phyloP scores from a whole-genome alignment of 1,284 basidiomycete genomes.

The Apiotrichum brassicae region DNA sequence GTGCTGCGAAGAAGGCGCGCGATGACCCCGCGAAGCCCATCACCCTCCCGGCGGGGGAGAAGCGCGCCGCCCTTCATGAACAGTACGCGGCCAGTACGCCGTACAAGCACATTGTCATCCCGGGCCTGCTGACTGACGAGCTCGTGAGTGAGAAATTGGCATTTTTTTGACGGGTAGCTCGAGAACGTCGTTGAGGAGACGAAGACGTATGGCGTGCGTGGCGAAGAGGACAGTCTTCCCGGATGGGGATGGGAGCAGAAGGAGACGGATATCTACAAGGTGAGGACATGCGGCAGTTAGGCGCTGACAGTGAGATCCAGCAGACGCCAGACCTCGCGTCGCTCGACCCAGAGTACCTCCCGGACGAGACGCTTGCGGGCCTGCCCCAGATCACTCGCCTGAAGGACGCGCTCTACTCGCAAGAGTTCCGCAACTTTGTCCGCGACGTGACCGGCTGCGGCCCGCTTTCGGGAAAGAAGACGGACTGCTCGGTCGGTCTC shows the following conservation, averaged over 20 bases:
- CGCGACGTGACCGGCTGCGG: constrained; percentile 88
- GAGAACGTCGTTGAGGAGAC: constrained; percentile 61
- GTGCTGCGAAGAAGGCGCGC: constrained; percentile 25
- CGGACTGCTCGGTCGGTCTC: constrained; percentile 92
- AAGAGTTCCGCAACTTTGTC: constrained; percentile 75
- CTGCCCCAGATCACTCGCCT: constrained; percentile 73
- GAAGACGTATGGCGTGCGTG: constrained; percentile 41
- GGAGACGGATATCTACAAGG: constrained; percentile 99
- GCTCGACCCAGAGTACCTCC: constrained; percentile 62
- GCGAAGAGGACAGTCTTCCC: constrained; percentile 42
- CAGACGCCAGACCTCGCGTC: constrained; percentile 97
- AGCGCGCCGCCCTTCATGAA: constrained; percentile 24
- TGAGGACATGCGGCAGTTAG: too few species aligned
- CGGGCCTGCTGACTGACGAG: constrained; percentile 76
- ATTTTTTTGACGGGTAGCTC: constrained; percentile 46
- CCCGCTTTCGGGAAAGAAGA: constrained; percentile 80
- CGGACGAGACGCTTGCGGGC: constrained; percentile 55
- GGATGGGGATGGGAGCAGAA: constrained; percentile 79
- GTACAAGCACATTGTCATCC: constrained; percentile 77
- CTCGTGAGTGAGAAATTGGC: constrained; percentile 52
- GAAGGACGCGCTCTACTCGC: constrained; percentile 87
- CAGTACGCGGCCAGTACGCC: constrained; percentile 61
- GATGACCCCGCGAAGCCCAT: constrained; percentile 20
- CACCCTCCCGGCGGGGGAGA: constrained; percentile 21
- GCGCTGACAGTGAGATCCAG: too few species aligned